Conservation (phyloP, 176 grass and related monocot species). For the Musa troglodytarum region DNA sequence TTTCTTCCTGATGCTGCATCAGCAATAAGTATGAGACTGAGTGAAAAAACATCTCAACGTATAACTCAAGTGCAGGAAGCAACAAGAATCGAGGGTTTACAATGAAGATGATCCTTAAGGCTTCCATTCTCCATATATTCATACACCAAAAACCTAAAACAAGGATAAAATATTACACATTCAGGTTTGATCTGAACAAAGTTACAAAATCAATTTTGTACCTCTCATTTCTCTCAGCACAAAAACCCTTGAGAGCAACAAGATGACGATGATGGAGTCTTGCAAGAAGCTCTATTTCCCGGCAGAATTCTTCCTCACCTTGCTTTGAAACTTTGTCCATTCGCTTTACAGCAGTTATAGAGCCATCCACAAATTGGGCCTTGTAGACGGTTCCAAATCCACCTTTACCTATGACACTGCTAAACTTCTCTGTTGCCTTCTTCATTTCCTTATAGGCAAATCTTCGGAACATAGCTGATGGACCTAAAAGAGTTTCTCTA, state of each 20-base stretch:
- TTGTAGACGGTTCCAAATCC: slow-evolving; percentile 95
- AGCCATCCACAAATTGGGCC: slow-evolving; percentile 69
- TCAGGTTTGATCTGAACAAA: neutral
- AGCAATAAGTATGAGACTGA: slow-evolving; percentile 18
- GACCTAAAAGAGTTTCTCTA: slow-evolving; percentile 43
- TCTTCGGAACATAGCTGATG: slow-evolving; percentile 78
- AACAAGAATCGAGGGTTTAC: slow-evolving; percentile 33
- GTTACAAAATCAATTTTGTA: slow-evolving; percentile 15
- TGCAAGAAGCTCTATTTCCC: slow-evolving; percentile 95
- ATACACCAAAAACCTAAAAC: slow-evolving; percentile 79
- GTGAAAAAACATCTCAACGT: slow-evolving; percentile 5
- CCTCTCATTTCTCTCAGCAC: slow-evolving; percentile 86
- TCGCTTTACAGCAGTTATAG: slow-evolving; percentile 67
- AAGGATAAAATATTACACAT: neutral
- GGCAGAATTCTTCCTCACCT: slow-evolving; percentile 92
- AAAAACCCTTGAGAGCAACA: slow-evolving; percentile 84
- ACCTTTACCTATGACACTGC: slow-evolving; percentile 80
- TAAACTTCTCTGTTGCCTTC: slow-evolving; percentile 69
- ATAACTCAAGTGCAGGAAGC: slow-evolving; percentile 2
- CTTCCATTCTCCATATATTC: slow-evolving; percentile 99
- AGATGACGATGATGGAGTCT: slow-evolving; percentile 99
- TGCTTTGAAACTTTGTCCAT: slow-evolving; percentile 97
- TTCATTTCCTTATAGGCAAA: slow-evolving; percentile 74
- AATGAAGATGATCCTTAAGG: slow-evolving; percentile 90
- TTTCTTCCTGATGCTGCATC: slow-evolving; percentile 57